Percentiles rank a stretch among this genome's conserved stretches.
Conservation (phyloP, 768 basidiomycete genomes). For the Holtermanniella nyarrowii region DNA sequence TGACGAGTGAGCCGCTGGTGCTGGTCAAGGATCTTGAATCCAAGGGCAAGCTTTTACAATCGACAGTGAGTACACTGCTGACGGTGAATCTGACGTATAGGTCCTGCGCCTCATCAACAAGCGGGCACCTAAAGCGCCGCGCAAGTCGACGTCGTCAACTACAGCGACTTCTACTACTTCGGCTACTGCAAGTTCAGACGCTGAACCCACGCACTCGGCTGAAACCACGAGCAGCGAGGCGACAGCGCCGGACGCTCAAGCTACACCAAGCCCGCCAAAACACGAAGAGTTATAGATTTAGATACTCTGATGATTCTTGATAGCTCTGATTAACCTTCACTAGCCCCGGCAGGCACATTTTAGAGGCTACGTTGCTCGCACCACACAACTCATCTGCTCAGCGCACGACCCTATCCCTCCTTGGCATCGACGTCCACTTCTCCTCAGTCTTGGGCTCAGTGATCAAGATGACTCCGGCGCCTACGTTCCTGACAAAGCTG, state of each 20-base stretch:
- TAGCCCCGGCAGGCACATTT: no score
- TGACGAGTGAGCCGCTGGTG: conserved; percentile 64
- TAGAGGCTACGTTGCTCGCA: no score
- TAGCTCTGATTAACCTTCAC: no score
- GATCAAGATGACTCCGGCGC: no score
- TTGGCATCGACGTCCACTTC: no score
- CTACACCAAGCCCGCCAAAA: conserved; percentile 4
- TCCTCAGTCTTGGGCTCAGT: no score
- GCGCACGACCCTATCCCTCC: no score
- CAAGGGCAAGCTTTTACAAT: conserved; percentile 68
- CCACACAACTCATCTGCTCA: no score
- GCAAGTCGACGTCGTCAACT: conserved; percentile 7
- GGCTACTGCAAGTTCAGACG: conserved; percentile 1
- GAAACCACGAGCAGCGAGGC: no score
- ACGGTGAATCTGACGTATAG: conserved; percentile 4
- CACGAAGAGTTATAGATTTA: conserved; percentile 18
- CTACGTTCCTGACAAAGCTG: no score
- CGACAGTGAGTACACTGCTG: conserved; percentile 42
- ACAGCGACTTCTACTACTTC: conserved; percentile 1
- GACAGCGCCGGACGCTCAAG: conserved; percentile 1
- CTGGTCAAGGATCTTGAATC: conserved; percentile 76
- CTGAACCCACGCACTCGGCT: no score
- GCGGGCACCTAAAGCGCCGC: conserved; percentile 22
- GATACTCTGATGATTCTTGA: no score
- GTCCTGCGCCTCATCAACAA: conserved; percentile 27